Conservation (phyloP, 2,329 filamentous ascomycete genomes). For the Aspergillus sp. region DNA sequence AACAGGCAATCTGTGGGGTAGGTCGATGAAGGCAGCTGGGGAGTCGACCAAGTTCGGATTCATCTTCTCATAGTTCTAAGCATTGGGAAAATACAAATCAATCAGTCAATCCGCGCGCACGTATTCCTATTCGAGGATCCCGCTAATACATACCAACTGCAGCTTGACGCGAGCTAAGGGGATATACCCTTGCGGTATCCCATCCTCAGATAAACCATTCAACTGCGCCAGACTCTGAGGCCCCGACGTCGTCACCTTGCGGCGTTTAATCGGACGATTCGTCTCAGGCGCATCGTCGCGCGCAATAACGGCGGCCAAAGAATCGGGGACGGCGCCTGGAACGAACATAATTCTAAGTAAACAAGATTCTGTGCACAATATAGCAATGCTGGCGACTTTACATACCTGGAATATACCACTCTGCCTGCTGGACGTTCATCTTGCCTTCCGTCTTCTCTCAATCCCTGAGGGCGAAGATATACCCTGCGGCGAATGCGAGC, state of each 20-base stretch:
- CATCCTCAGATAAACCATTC: conserved; percentile 9
- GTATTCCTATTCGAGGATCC: neutral
- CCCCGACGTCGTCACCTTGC: conserved; percentile 18
- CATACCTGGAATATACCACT: conserved; percentile 10
- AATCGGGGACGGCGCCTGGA: conserved; percentile 16
- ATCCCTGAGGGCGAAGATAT: neutral
- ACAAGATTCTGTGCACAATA: neutral
- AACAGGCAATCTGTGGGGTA: conserved; percentile 12
- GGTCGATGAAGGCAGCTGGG: neutral
- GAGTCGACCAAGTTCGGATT: neutral
- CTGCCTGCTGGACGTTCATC: conserved; percentile 11
- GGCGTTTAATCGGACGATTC: conserved; percentile 24
- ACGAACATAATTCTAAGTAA: neutral
- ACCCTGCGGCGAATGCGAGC: too few relatives aligned
- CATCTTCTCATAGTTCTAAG: conserved; percentile 13
- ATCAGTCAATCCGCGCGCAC: neutral
- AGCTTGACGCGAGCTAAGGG: conserved; percentile 23
- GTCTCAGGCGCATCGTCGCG: conserved; percentile 7
- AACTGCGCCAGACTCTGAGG: conserved; percentile 11
- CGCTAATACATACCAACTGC: conserved; percentile 20
- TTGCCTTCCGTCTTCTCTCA: conserved; percentile 3
- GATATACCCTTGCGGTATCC: conserved; percentile 24
- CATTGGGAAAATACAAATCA: conserved; percentile 1
- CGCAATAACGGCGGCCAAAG: conserved; percentile 16
- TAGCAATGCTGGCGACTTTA: too few relatives aligned